Evolutionary conservation across 257 asterid species (phyloP).

Genomic region (Gardenia jasminoides): DNA sequence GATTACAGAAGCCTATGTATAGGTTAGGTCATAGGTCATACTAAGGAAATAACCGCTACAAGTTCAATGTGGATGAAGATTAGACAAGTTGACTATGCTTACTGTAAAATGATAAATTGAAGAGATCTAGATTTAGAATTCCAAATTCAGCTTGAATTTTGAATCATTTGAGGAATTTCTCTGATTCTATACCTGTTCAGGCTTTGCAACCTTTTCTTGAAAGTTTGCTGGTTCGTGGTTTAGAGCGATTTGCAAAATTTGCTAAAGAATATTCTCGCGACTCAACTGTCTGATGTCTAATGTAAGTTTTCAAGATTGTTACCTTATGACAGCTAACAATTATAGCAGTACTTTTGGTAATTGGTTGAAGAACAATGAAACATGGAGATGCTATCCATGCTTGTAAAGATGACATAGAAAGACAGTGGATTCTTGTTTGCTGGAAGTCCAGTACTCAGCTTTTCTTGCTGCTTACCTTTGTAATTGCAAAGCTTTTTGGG

Average conservation of each 20-base stretch:
- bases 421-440: neutral
- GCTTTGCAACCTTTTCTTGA: slow-evolving; percentile 79
- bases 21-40: neutral
- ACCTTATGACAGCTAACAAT: neutral
- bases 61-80: neutral
- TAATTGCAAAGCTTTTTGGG: neutral
- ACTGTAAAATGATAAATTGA: neutral
- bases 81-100: neutral
- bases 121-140: neutral
- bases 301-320: neutral
- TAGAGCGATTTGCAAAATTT: slow-evolving; percentile 61
- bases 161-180: neutral
- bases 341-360: neutral
- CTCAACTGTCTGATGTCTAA: slow-evolving; percentile 30
- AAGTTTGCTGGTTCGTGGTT: slow-evolving; percentile 62
- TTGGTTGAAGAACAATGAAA: neutral
- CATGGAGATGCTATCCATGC: neutral
- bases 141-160: neutral
- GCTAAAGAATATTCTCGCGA: slow-evolving; percentile 54
- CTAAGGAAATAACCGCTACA: neutral
- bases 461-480: neutral
- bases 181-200: slow-evolving; percentile 32
- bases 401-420: neutral
- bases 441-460: neutral
- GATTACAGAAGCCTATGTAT: neutral